Percentiles rank a stretch among this genome's conserved stretches.
phyloP scores from a whole-genome alignment of 768 basidiomycete species.

The Leccinum boreale region DNA sequence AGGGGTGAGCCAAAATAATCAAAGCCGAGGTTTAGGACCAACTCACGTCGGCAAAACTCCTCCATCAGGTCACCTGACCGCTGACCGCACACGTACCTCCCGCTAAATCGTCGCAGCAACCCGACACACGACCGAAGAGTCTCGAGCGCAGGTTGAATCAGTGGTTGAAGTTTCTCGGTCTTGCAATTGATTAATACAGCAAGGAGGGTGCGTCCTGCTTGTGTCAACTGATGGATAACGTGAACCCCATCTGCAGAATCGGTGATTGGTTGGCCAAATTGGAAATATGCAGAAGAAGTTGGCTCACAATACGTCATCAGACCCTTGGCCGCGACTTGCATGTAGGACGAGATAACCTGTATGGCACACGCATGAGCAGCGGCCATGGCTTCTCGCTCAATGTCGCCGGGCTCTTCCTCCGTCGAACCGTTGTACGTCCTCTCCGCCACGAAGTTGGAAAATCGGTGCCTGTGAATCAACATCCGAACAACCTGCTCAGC shows the following conservation, averaged over 20 bases:
- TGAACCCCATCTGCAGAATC: constrained; percentile 75
- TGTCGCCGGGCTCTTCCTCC: constrained; percentile 57
- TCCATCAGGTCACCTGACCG: constrained; percentile 92
- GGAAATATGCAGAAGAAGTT: constrained; percentile 5
- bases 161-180: constrained; percentile 65
- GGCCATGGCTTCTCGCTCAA: constrained; percentile 75
- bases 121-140: constrained; percentile 86
- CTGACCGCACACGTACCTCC: constrained; percentile 88
- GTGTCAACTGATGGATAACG: constrained; percentile 92
- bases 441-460: constrained; percentile 74
- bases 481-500: constrained; percentile 85
- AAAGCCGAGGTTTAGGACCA: not conserved
- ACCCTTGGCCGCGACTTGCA: constrained; percentile 82
- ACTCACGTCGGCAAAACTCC: constrained; percentile 84
- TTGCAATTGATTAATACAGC: constrained; percentile 88
- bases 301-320: constrained; percentile 92
- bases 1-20: constrained; percentile 9
- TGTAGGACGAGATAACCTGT: constrained; percentile 77
- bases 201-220: constrained; percentile 87
- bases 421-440: constrained; percentile 44
- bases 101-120: constrained; percentile 84
- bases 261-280: constrained; percentile 11
- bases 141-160: constrained; percentile 81
- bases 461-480: constrained; percentile 86
- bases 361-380: constrained; percentile 75